Base-by-base conservation (phyloP, 164 flowering plant genomes). In the Liriodendron chinense region DNA sequence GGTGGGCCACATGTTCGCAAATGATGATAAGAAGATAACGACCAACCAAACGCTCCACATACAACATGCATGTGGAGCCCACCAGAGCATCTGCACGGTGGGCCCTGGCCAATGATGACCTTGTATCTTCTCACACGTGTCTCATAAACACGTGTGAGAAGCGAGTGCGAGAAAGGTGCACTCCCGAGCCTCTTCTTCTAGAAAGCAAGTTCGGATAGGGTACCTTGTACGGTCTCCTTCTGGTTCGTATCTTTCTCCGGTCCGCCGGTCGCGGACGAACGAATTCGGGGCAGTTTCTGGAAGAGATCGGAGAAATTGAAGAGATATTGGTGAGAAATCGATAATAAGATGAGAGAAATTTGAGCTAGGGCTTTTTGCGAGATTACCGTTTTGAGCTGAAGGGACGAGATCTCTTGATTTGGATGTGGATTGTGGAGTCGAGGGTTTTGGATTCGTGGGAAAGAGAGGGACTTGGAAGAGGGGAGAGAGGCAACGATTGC, bases 141-240 rank as follows among this genome's bases (percentile, higher is more conserved):
- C 43, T 34, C 43, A 34, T 34, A 34, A 34, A 34, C 43, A 34
- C 43, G 43, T 34, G 43, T 34, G 43, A 34, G 43, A 34, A 34
- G 43, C 43, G 43, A 34, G 43, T 2, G 4, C 43, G 13, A 53
- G 16, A 10, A 53, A 53, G 59, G 59, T 7, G 59, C 59, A 10
- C 59, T 53, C 59, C 59, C 18, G 1, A 2, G 2, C 18, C 59
- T 53, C 3, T 53, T 53, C 59, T 53, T 53, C 59, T 34, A 34
- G 43, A 2, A 34, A 34, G 43, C 6, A 34, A 0, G 43, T 34
- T 34, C 5, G 43, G 43, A 34, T 34, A 34, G 43, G 43, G 43
- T 6, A 83, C 89, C 88, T 79, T 80, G 79, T 4, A 24, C 25
- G 16, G 67, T 70, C 69, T 69, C 4, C 43, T 34, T 82, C 47